phyloP scores from a whole-genome alignment of 306 rosid genomes.

The Carpinus fangiana region DNA sequence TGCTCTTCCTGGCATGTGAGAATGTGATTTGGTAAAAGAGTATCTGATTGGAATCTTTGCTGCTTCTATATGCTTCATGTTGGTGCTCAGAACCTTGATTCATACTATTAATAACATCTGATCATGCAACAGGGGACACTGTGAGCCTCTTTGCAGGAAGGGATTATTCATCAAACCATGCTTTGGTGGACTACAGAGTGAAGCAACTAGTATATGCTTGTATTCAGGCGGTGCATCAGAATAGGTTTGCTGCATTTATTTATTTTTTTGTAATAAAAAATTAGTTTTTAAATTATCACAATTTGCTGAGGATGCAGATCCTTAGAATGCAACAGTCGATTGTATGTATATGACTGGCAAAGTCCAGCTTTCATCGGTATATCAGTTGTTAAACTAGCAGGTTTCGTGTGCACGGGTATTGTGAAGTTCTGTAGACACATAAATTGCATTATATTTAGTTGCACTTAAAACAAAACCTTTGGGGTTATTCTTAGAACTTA shows the following conservation, averaged over 20 bases:
- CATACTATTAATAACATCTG: slow-evolving; percentile 11
- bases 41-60: slow-evolving; percentile 18
- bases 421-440: background rate
- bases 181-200: slow-evolving; percentile 76
- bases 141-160: slow-evolving; percentile 71
- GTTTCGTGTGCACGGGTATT: background rate
- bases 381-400: background rate
- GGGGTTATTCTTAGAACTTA: background rate
- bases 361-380: background rate
- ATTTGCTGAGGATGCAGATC: background rate
- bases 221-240: slow-evolving; percentile 71
- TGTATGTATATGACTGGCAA: background rate
- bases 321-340: background rate
- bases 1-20: slow-evolving; percentile 12
- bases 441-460: background rate
- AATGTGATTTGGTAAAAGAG: slow-evolving; percentile 16
- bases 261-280: background rate
- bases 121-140: slow-evolving; percentile 60
- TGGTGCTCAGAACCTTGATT: slow-evolving; percentile 11
- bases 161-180: slow-evolving; percentile 55
- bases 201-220: slow-evolving; percentile 70
- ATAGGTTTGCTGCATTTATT: slow-evolving; percentile 57
- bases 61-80: slow-evolving; percentile 19
- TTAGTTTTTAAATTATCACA: background rate
- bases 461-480: background rate